A percentile compares a stretch with the other conserved stretches of the same genome.
These are phyloP conservation scores for Trichosporon sp. DNA, from an alignment of 1,284 basidiomycete genomes.

Conservation along the genomic window DNA sequence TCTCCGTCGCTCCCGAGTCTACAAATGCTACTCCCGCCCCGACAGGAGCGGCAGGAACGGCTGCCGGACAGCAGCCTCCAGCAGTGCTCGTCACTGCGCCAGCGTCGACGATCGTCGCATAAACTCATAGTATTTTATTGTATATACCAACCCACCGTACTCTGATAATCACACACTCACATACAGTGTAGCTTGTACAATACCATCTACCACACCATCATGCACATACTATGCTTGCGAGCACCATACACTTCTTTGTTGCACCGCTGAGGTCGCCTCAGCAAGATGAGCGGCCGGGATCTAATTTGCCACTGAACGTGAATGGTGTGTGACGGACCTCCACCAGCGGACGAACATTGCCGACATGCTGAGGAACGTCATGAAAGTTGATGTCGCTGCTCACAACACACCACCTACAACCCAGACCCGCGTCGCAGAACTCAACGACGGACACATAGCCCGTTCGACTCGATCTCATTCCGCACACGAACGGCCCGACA, in stretches of 20 bases:
- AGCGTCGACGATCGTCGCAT: not conserved
- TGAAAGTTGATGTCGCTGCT: not conserved
- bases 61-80: not conserved
- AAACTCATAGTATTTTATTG: not conserved
- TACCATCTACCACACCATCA: not conserved
- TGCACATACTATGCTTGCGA: not conserved
- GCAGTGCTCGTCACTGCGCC: not conserved
- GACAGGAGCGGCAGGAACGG: not conserved
- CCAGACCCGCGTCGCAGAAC: not conserved
- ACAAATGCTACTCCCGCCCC: not conserved
- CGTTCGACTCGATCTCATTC: not conserved
- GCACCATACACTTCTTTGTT: no score
- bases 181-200: not conserved
- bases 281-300: not conserved
- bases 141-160: not conserved
- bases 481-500: not conserved
- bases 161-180: not conserved
- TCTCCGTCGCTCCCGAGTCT: not conserved
- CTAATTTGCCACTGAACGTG: not conserved
- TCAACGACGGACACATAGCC: not conserved
- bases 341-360: conserved; percentile 3
- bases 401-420: not conserved
- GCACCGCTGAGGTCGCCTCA: no score
- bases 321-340: not conserved
- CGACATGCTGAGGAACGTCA: not conserved